Percentiles rank a stretch among this genome's conserved stretches.
Evolutionary conservation across 306 rosid genomes (phyloP).

Genomic region (Quercus rubra): DNA sequence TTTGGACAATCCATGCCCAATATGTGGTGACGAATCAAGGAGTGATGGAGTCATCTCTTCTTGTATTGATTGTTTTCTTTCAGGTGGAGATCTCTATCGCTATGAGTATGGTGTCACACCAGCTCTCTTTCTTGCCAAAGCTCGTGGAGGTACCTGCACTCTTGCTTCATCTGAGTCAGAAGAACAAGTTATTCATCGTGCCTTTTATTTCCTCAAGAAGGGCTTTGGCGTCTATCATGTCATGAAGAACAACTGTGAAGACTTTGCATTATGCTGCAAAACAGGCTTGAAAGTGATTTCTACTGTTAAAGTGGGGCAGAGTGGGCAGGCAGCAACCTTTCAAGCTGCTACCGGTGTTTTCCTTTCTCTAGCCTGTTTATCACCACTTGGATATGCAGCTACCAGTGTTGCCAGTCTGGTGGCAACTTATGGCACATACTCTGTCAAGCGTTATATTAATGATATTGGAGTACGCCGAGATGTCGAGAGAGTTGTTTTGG

Average conservation of each 20-base stretch:
- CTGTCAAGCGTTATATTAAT: constrained; percentile 33
- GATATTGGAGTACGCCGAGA: constrained; percentile 58
- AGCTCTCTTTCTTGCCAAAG: constrained; percentile 46
- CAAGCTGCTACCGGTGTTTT: constrained; percentile 33
- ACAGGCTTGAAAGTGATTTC: constrained; percentile 52
- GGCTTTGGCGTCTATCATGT: constrained; percentile 60
- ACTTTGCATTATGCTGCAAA: constrained; percentile 83
- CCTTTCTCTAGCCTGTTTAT: constrained; percentile 20
- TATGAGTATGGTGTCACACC: constrained; percentile 54
- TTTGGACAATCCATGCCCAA: constrained; percentile 42
- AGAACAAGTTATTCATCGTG: constrained; percentile 42
- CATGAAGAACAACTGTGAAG: constrained; percentile 72
- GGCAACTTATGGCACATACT: constrained; percentile 34
- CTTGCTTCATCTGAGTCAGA: constrained; percentile 46
- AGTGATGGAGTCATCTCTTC: constrained; percentile 52
- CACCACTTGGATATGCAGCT: constrained; percentile 17
- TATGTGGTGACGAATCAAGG: constrained; percentile 37
- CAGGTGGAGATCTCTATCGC: constrained; percentile 46
- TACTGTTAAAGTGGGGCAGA: constrained; percentile 30
- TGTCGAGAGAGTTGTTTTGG: constrained; percentile 17
- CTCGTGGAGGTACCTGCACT: constrained; percentile 81
- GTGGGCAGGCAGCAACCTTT: constrained; percentile 60
- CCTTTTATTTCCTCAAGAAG: constrained; percentile 53
- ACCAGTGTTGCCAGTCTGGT: constrained; percentile 21
- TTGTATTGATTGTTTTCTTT: constrained; percentile 65